Evolutionary conservation across 164 flowering plant species (phyloP), one percentile per base, ranked within the genome.

Genomic region (Liquidambar formosana): DNA sequence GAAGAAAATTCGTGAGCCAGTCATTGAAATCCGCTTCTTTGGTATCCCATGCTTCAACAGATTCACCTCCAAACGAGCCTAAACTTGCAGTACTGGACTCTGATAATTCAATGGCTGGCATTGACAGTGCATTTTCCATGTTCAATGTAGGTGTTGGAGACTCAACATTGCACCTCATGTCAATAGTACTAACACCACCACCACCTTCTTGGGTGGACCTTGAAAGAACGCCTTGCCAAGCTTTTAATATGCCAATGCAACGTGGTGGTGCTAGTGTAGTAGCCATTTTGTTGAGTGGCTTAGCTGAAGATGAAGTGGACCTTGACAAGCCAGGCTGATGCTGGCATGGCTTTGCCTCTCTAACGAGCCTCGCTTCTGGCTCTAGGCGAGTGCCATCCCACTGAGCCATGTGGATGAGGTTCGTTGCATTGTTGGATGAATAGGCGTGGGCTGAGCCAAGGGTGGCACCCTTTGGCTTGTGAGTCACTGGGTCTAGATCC

Each of bases 401-500:
- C 60, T 83, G 91, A 49, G 87, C 86, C 76, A 84, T 78, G 77
- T 87, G 91, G 81, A 83, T 84, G 21, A 84, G 81, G 53, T 76
- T 82, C 41, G 86, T 82, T 0, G 78, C 75, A 60, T 48, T 72
- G 70, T 80, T 84, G 66, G n/a, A n/a, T n/a, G 81, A 80, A 16
- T 77, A 79, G 52, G 23, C 62, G 1, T 66, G 46, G 54, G 80
- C 15, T 2, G 67, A 14, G 25, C 27, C 19, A 57, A 61, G 47
- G 76, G 71, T 13, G 80, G 73, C 85, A 52, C 64, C 69, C 45
- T 81, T 81, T 53, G 85, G 90, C 81, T 84, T 90, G 78, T 87
- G 93, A 61, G 91, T 90, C 0, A 82, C 81, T 0, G 93, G 93
- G 63, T 89, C 96, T 8, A 90, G 81, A 1, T 93, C 90, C 89